Evolutionary conservation across 1,139 yeast species (phyloP), one percentile per base, ranked within the genome.

Genomic region (Debaryomycetaceae sp.): DNA sequence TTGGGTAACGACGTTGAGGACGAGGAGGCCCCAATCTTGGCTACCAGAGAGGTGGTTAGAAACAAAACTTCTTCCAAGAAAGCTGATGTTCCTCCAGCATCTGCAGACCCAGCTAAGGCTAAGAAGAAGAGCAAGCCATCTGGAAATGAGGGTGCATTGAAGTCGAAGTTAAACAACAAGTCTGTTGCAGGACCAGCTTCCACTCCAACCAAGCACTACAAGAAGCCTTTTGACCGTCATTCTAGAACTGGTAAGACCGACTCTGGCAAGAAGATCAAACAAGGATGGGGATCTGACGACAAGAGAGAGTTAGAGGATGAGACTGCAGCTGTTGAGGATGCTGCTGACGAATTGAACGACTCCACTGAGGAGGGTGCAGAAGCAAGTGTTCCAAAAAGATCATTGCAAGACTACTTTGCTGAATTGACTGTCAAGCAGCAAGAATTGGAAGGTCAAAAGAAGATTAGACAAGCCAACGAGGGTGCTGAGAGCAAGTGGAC

Each of bases 91-190:
- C 81, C 95, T 49, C 95, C 96, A 58, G 76, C 89, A 49, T 78
- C 83, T 52, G 89, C 91, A 50, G 86, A 83, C 74, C 83, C 85
- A 63, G 68, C 91, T 55, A 83, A 77, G 72, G 91, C 95, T 55
- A 85, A 76, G 73, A 84, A 87, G 70, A 76, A 75, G 68, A 73
- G 83, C 61, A 77, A 77, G 65, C 70, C 81, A 44, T 68, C 83
- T 54, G 96, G 95, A 66, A 91, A 88, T 75, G 96, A 89, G 62
- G 96, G 88, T 58, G 96, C 95, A 50, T 71, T 83, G 67, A 85
- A 78, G 71, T 81, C 75, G 79, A 83, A 80, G 75, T 59, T 67
- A 61, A 80, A 82, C 75, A 91, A 91, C 91, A 81, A 70, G 63
- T 65, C 76, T 44, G 78, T 78, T 52, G 73, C 80, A 49, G 83